Evolutionary conservation across 768 basidiomycete species (phyloP).

Genomic region (Mycena metata): DNA sequence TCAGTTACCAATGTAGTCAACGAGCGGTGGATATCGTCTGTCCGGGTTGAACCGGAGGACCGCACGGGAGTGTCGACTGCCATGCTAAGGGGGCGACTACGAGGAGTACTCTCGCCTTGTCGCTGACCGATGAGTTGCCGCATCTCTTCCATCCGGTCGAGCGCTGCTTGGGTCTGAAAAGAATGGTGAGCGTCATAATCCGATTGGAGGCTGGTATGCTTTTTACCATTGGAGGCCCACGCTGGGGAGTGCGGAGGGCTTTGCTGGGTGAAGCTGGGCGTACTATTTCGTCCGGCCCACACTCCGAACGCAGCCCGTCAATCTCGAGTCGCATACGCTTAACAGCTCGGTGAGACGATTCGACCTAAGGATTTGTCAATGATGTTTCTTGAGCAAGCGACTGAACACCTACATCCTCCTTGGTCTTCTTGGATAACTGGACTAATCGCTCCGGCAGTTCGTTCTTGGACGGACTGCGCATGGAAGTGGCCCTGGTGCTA

Average conservation of each 20-base stretch:
- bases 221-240: constrained; percentile 58
- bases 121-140: constrained; percentile 76
- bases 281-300: constrained; percentile 51
- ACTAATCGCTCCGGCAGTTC: constrained; percentile 63
- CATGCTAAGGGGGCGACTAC: constrained; percentile 59
- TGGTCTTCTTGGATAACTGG: constrained; percentile 65
- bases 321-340: constrained; percentile 84
- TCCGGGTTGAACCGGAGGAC: constrained; percentile 40
- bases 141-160: constrained; percentile 88
- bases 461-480: constrained; percentile 44
- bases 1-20: constrained; percentile 69
- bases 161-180: constrained; percentile 77
- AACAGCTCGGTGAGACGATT: constrained; percentile 75
- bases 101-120: constrained; percentile 65
- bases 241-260: constrained; percentile 62
- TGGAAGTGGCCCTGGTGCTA: constrained; percentile 51
- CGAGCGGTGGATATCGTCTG: constrained; percentile 56
- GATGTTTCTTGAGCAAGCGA: background rate
- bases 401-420: constrained; percentile 70
- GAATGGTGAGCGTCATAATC: constrained; percentile 10
- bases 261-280: constrained; percentile 73
- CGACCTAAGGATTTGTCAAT: constrained; percentile 63
- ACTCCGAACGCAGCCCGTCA: constrained; percentile 55
- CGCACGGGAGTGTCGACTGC: constrained; percentile 49
- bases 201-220: constrained; percentile 10